phyloP scores from a whole-genome alignment of 2,329 filamentous ascomycete species.

The Pochonia chlamydosporia region DNA sequence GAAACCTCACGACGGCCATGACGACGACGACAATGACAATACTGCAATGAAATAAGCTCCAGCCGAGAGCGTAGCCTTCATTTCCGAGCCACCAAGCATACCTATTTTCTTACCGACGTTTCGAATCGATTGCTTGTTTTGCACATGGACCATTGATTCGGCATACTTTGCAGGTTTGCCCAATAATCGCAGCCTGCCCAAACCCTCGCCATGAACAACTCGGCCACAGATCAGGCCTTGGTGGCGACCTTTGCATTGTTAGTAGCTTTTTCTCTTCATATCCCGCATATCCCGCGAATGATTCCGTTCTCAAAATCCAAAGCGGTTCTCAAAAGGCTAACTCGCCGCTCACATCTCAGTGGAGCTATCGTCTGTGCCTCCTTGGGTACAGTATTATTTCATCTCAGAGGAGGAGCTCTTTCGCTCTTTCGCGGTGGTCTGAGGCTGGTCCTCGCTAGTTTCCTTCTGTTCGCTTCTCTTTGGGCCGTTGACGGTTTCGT shows the following conservation, averaged over 20 bases:
- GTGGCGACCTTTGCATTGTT: constrained; percentile 51
- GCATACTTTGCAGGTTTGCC: constrained; percentile 27
- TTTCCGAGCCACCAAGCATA: background rate
- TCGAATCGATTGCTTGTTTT: constrained; percentile 8
- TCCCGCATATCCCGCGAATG: no score
- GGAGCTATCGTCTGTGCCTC: constrained; percentile 50
- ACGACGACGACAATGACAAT: constrained; percentile 1
- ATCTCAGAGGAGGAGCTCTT: constrained; percentile 41
- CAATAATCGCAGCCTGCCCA: constrained; percentile 15
- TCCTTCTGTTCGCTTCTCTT: constrained; percentile 43
- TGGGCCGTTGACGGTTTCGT: constrained; percentile 51
- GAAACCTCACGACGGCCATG: background rate
- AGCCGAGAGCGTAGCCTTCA: background rate
- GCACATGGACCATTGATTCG: constrained; percentile 41
- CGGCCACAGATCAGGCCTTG: constrained; percentile 40
- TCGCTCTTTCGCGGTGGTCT: constrained; percentile 49
- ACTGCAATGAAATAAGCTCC: background rate
- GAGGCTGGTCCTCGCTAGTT: constrained; percentile 58
- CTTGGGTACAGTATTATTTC: constrained; percentile 38
- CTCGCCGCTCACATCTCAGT: constrained; percentile 17
- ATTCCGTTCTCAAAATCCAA: background rate
- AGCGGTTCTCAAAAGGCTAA: background rate
- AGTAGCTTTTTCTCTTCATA: constrained; percentile 21
- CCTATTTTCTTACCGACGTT: background rate
- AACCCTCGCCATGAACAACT: constrained; percentile 35